Percentiles rank a stretch among this genome's conserved stretches.
phyloP scores from a whole-genome alignment of 2,329 filamentous ascomycete species.

The Colletotrichum graminicola region DNA sequence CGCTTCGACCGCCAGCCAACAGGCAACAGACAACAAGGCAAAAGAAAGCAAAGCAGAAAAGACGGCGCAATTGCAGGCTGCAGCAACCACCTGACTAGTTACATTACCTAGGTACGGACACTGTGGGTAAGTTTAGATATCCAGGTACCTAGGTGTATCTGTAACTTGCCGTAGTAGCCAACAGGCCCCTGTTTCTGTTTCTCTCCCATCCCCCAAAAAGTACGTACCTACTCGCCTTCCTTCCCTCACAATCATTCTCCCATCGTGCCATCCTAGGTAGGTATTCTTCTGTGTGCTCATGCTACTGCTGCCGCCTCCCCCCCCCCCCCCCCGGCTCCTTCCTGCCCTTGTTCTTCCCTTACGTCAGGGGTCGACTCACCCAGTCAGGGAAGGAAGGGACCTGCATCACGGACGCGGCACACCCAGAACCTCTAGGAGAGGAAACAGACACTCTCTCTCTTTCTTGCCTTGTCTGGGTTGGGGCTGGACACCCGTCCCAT shows the following conservation, averaged over 20 bases:
- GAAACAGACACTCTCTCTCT: constrained; percentile 17
- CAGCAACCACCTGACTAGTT: not conserved
- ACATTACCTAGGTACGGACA: too few species aligned
- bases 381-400: constrained; percentile 39
- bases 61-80: not conserved
- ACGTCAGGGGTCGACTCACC: constrained; percentile 34
- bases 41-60: not conserved
- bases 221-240: not conserved
- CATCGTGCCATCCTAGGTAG: too few species aligned
- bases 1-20: too few species aligned
- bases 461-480: constrained; percentile 16
- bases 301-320: not conserved
- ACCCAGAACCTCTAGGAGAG: not conserved
- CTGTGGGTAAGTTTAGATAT: too few species aligned
- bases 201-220: not conserved
- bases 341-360: constrained; percentile 25
- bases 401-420: constrained; percentile 34
- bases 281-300: not conserved
- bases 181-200: not conserved
- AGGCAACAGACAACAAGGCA: not conserved
- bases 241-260: not conserved
- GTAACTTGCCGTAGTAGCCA: not conserved
- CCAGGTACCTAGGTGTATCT: too few species aligned
- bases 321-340: not conserved
- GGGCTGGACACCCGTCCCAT: constrained; percentile 40